Conservation (phyloP, 257 asterid species). For the Ehretia macrophylla region DNA sequence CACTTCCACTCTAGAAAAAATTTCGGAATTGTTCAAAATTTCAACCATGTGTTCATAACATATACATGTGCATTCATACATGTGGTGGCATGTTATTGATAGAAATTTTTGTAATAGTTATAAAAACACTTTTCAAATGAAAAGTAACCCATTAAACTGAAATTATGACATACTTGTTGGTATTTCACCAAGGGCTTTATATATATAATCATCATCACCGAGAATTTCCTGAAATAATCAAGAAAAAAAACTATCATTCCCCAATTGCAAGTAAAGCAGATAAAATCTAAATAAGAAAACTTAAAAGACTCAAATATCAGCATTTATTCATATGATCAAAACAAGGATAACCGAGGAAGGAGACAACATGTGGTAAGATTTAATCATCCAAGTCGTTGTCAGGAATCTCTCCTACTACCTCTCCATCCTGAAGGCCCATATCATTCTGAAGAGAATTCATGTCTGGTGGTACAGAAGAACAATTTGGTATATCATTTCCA, state of each 20-base stretch:
- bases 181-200: conserved; percentile 89
- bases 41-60: no score
- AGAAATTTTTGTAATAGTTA: background rate
- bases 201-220: conserved; percentile 88
- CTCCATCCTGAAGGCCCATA: conserved; percentile 65
- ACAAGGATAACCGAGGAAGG: no score
- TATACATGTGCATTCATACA: no score
- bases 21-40: no score
- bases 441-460: conserved; percentile 65
- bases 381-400: conserved; percentile 3
- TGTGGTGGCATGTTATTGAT: no score
- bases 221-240: conserved; percentile 69
- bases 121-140: background rate
- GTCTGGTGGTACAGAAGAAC: conserved; percentile 63
- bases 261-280: background rate
- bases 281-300: background rate
- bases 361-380: no score
- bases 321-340: background rate
- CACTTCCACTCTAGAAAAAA: no score
- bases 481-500: conserved; percentile 60
- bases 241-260: conserved; percentile 6
- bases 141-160: background rate
- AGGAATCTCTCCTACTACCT: conserved; percentile 45
- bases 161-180: conserved; percentile 66
- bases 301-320: background rate